A percentile compares a stretch with the other conserved stretches of the same genome.
phyloP scores from a whole-genome alignment of 306 rosid species.

The Vicia villosa region DNA sequence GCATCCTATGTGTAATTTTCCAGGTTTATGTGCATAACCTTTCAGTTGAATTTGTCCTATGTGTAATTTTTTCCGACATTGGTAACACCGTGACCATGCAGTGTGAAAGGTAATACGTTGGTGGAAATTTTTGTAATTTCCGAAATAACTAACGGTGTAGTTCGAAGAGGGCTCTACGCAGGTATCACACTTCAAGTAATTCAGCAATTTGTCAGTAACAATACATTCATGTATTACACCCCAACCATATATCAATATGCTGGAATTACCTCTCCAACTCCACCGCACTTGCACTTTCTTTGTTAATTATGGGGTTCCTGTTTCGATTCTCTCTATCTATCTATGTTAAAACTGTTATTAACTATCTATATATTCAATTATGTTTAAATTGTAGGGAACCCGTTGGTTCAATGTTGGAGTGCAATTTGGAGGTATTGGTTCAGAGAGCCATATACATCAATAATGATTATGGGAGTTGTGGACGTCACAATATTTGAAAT shows the following conservation, averaged over 20 bases:
- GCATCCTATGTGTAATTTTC: conserved; percentile 27
- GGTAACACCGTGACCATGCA: too few relatives aligned
- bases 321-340: too few relatives aligned
- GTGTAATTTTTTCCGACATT: too few relatives aligned
- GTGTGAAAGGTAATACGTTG: too few relatives aligned
- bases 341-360: too few relatives aligned
- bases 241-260: conserved; percentile 87
- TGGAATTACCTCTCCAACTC: conserved; percentile 75
- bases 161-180: conserved; percentile 78
- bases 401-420: too few relatives aligned
- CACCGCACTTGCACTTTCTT: conserved; percentile 82
- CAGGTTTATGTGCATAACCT: conserved; percentile 87
- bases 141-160: conserved; percentile 42
- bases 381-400: too few relatives aligned
- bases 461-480: conserved; percentile 4
- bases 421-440: too few relatives aligned
- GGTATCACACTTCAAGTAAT: conserved; percentile 75
- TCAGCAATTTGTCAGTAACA: conserved; percentile 84
- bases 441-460: too few relatives aligned
- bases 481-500: conserved; percentile 15
- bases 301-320: conserved; percentile 73
- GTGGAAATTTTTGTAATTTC: too few relatives aligned
- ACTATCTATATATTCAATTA: too few relatives aligned
- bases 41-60: too few relatives aligned
- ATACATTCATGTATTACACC: conserved; percentile 86